These are phyloP conservation scores for Ophiosphaerella korrae DNA, from an alignment of 2,329 filamentous ascomycete genomes.

Conservation along the genomic window DNA sequence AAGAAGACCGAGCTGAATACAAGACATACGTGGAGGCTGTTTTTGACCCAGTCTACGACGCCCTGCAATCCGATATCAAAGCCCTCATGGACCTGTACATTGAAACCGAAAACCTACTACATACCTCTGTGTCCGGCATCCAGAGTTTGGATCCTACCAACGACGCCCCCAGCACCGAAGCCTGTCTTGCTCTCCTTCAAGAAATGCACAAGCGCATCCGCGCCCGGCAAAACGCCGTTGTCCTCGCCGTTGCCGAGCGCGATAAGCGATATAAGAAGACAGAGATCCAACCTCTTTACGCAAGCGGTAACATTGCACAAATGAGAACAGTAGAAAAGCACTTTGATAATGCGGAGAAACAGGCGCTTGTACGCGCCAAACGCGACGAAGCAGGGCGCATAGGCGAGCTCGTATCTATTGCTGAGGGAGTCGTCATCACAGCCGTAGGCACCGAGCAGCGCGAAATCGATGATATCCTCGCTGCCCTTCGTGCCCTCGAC, in stretches of 20 bases:
- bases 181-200: slow-evolving; percentile 44
- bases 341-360: slow-evolving; percentile 57
- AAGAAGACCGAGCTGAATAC: slow-evolving; percentile 59
- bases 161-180: slow-evolving; percentile 24
- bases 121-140: slow-evolving; percentile 29
- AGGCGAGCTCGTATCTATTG: slow-evolving; percentile 56
- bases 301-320: slow-evolving; percentile 56
- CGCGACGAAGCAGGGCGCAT: slow-evolving; percentile 56
- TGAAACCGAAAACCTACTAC: slow-evolving; percentile 32
- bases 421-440: slow-evolving; percentile 57
- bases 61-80: slow-evolving; percentile 57
- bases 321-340: slow-evolving; percentile 54
- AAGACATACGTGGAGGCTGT: slow-evolving; percentile 57
- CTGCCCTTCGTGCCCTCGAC: slow-evolving; percentile 47
- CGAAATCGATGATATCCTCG: slow-evolving; percentile 55
- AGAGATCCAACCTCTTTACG: slow-evolving; percentile 58
- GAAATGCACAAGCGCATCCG: slow-evolving; percentile 56
- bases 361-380: slow-evolving; percentile 55
- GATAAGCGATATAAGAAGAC: slow-evolving; percentile 61
- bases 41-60: slow-evolving; percentile 56
- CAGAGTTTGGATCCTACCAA: slow-evolving; percentile 19
- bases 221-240: slow-evolving; percentile 55
- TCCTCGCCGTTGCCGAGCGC: slow-evolving; percentile 57
- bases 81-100: slow-evolving; percentile 55
- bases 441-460: slow-evolving; percentile 59